Evolutionary conservation across 2,329 filamentous ascomycete genomes (phyloP).

Genomic region (Sporothrix globosa): DNA sequence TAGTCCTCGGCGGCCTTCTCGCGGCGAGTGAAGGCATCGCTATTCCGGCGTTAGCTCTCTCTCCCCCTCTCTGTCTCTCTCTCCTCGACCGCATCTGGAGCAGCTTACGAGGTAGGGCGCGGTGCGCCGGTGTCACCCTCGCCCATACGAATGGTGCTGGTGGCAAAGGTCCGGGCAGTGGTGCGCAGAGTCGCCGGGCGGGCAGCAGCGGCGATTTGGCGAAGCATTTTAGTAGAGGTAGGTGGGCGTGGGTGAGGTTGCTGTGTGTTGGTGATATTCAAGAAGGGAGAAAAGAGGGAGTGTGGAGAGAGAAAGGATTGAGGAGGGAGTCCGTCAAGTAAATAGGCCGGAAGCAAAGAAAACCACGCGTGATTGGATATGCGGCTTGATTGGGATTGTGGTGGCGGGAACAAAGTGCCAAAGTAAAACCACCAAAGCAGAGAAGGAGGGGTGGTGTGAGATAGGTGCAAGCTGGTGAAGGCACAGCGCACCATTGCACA

Average conservation of each 20-base stretch:
- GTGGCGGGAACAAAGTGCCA: not conserved
- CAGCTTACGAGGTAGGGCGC: slow-evolving; percentile 57
- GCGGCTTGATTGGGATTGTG: slow-evolving; percentile 22
- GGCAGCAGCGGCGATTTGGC: slow-evolving; percentile 61
- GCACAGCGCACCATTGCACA: not conserved
- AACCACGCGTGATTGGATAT: slow-evolving; percentile 36
- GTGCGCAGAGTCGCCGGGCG: slow-evolving; percentile 58
- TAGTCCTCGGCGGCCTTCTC: slow-evolving; percentile 85
- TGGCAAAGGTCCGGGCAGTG: slow-evolving; percentile 63
- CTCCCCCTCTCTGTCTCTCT: not conserved
- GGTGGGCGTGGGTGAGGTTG: not conserved
- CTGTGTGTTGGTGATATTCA: not conserved
- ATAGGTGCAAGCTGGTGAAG: not conserved
- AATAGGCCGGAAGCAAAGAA: slow-evolving; percentile 30
- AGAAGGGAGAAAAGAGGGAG: not conserved
- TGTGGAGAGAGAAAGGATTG: not conserved
- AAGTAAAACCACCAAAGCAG: not conserved
- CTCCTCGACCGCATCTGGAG: not conserved
- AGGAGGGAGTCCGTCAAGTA: slow-evolving; percentile 14
- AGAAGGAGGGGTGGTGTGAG: slow-evolving; percentile 8
- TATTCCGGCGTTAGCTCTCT: slow-evolving; percentile 44
- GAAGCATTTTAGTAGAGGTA: slow-evolving; percentile 59
- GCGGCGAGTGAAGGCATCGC: slow-evolving; percentile 90
- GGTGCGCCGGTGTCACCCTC: slow-evolving; percentile 71
- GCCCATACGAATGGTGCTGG: slow-evolving; percentile 64